phyloP scores from a whole-genome alignment of 1,284 basidiomycete genomes.

The Fomitopsis pinicola region DNA sequence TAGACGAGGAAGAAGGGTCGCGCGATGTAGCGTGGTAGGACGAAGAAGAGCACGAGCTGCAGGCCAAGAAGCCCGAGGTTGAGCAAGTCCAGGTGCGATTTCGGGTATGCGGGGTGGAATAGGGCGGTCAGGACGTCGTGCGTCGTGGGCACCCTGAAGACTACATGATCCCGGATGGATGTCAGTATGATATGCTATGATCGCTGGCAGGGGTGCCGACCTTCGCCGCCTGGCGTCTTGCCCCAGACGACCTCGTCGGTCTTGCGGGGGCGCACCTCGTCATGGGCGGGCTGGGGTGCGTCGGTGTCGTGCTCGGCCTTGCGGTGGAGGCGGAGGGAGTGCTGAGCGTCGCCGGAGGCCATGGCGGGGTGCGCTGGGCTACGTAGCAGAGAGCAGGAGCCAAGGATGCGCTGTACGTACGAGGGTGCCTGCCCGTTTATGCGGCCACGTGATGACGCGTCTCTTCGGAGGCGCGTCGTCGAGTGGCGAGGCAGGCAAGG shows the following conservation, averaged over 20 bases:
- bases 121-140: conserved; percentile 92
- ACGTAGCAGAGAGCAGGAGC: neutral
- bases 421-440: neutral
- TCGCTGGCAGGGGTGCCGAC: conserved; percentile 35
- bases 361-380: conserved; percentile 3
- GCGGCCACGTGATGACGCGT: conserved; percentile 12
- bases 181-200: neutral
- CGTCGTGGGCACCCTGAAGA: conserved; percentile 93
- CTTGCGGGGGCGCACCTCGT: conserved; percentile 10
- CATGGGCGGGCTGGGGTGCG: neutral
- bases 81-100: conserved; percentile 88
- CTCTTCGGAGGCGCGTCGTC: no score
- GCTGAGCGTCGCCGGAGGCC: conserved; percentile 10
- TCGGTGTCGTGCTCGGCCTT: conserved; percentile 5
- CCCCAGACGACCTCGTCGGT: conserved; percentile 77
- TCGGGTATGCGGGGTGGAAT: conserved; percentile 84
- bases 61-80: conserved; percentile 77
- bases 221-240: conserved; percentile 80
- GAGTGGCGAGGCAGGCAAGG: no score
- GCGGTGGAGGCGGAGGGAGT: conserved; percentile 17
- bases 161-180: conserved; percentile 34
- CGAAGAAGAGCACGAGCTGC: conserved; percentile 77
- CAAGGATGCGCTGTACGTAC: neutral
- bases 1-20: conserved; percentile 76
- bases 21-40: conserved; percentile 52